Conservation (phyloP, 2,329 filamentous ascomycete genomes). For the Arachnomyces sp. region DNA sequence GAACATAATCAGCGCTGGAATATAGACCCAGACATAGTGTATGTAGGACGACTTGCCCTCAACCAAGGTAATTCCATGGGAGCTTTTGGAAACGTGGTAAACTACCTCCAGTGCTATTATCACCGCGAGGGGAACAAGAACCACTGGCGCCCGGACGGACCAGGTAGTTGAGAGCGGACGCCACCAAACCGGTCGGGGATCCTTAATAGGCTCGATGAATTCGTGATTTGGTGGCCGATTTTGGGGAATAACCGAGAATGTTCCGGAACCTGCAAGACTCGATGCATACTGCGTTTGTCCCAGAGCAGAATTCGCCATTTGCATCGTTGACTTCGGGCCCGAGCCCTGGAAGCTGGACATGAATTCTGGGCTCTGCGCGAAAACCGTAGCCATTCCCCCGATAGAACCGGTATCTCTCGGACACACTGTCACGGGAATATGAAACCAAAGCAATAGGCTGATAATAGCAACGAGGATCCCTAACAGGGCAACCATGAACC, state of each 20-base stretch:
- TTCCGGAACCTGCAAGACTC: no score
- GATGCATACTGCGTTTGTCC: no score
- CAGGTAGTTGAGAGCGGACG: constrained; percentile 3
- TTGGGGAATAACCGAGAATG: no score
- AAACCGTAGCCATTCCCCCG: constrained; percentile 7
- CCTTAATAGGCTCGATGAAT: no score
- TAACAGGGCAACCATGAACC: constrained; percentile 5
- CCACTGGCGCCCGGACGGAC: constrained; percentile 1
- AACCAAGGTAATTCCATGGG: no score
- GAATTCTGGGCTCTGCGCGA: constrained; percentile 8
- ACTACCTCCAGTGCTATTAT: constrained; percentile 4
- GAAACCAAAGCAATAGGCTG: constrained; percentile 2
- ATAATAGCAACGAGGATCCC: neutral
- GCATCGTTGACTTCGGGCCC: no score
- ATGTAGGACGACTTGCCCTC: constrained; percentile 1
- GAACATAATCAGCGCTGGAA: constrained; percentile 2
- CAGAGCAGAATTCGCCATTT: no score
- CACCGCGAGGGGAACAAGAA: constrained; percentile 3
- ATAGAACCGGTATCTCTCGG: constrained; percentile 9
- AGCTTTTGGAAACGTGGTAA: constrained; percentile 4
- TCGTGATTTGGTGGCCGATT: no score
- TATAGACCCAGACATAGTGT: neutral
- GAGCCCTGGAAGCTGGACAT: neutral
- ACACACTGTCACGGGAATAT: constrained; percentile 8
- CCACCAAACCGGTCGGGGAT: constrained; percentile 4